Evolutionary conservation across 177 flowering plant species (phyloP).

Genomic region (Vitis hybrid): DNA sequence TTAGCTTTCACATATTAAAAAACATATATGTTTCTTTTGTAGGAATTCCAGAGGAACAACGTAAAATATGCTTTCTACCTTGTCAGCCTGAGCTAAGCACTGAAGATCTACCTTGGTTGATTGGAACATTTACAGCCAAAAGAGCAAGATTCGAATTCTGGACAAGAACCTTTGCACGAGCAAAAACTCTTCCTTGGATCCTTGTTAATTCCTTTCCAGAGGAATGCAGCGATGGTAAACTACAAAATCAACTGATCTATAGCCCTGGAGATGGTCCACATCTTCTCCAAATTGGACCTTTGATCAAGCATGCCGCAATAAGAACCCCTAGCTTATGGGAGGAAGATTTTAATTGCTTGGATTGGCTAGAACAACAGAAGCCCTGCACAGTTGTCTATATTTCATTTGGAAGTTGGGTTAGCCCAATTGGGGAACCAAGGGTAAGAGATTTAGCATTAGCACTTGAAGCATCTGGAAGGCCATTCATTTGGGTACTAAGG

Average conservation of each 20-base stretch:
- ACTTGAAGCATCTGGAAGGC: constrained; percentile 39
- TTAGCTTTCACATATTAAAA: no score
- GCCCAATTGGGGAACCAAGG: constrained; percentile 52
- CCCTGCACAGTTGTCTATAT: constrained; percentile 56
- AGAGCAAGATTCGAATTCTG: constrained; percentile 66
- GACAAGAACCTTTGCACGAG: constrained; percentile 45
- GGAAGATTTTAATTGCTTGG: constrained; percentile 63
- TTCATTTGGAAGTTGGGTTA: constrained; percentile 87
- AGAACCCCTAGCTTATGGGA: constrained; percentile 55
- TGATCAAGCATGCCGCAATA: constrained; percentile 19
- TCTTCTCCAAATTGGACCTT: constrained; percentile 43
- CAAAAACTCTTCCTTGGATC: constrained; percentile 43
- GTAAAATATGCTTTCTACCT: constrained; percentile 21
- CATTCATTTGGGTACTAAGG: constrained; percentile 71
- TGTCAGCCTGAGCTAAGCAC: constrained; percentile 40
- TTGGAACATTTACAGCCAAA: constrained; percentile 46
- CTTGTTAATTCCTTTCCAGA: constrained; percentile 56
- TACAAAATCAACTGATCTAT: neutral
- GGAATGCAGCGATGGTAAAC: constrained; percentile 11
- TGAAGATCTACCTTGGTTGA: constrained; percentile 73
- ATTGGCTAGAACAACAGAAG: constrained; percentile 57
- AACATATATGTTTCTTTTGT: neutral
- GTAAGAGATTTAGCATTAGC: constrained; percentile 49
- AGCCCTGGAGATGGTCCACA: neutral
- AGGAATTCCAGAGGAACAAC: constrained; percentile 51